Evolutionary conservation across 169 alveolate species (phyloP).

Genomic region (Eimeria sp.): DNA sequence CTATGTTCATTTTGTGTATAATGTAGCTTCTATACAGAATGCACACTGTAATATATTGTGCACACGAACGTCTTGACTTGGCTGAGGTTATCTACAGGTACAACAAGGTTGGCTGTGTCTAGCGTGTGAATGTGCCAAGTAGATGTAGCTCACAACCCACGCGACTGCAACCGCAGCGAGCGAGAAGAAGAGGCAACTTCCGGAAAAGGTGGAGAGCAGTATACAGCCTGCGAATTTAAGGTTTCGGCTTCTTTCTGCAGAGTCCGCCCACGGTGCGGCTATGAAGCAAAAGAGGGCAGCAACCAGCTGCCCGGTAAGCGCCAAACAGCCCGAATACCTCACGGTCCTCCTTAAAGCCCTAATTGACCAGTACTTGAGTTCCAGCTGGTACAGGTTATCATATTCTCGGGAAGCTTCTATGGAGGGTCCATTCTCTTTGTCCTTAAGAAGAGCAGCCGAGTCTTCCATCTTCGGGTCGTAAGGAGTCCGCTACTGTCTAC

Average conservation of each 20-base stretch:
- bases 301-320: slow-evolving; percentile 41
- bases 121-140: not conserved
- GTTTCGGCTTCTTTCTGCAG: not conserved
- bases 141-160: slow-evolving; percentile 45
- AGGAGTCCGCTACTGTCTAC: not conserved
- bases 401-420: not conserved
- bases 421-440: not conserved
- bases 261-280: slow-evolving; percentile 45
- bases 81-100: not conserved
- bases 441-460: slow-evolving; percentile 13
- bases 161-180: slow-evolving; percentile 22
- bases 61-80: not conserved
- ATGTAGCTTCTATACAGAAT: not conserved
- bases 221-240: not conserved
- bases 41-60: not conserved
- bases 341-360: slow-evolving; percentile 1
- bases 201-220: slow-evolving; percentile 43
- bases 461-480: slow-evolving; percentile 26
- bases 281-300: slow-evolving; percentile 45
- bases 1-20: not conserved
- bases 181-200: slow-evolving; percentile 14
- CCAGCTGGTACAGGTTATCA: slow-evolving; percentile 19
- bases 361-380: slow-evolving; percentile 43
- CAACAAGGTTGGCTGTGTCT: not conserved
- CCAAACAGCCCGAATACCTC: slow-evolving; percentile 23